Base-by-base conservation (phyloP, 495 filamentous ascomycete genomes). In the Neurospora sp. region DNA sequence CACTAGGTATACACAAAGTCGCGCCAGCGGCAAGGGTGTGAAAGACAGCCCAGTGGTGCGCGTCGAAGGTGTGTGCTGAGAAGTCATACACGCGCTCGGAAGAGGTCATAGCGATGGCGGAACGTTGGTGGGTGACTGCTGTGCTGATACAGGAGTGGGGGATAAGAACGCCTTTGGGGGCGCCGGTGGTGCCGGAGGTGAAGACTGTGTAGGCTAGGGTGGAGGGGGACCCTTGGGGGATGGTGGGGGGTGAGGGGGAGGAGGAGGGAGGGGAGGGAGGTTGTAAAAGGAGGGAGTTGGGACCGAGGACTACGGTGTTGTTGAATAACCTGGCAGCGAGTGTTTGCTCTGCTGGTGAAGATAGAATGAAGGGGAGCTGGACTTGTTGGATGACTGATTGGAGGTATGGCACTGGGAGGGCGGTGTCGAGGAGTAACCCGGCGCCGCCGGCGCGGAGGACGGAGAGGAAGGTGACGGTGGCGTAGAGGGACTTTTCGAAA, bases 61-160 rank as follows among this genome's bases (percentile, higher is more conserved):
- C 83, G 69, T 93, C 90, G 69, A 91, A 92, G 0, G 87, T 87
- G 74, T 87, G 89, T 35, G 87, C 85, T 4, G 89, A 85, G 71
- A 89, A 92, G 70, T 92, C 89, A 10, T 91, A 75, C 1, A 86
- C 81, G 2, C 87, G 80, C 6, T 85, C 27, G 27, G 27, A 27
- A 27, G 27, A 27, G 27, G 27, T 27, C 27, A 27, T 27, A 27
- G 27, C 27, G 27, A 31, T 31, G 6, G 78, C 77, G 31, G 76
- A 73, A 8, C 80, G 80, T 72, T 87, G 84, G 1, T 81, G 82
- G 14, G 79, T 75, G 1, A 82, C 81, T n/a, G 72, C 81, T n/a
- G 80, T 80, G 40, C 75, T 77, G 17, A 87, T 75, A 39, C 78
- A 68, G 40, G 73, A 72, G 68, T 87, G 86, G 22, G 84, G 77